Evolutionary conservation across 257 asterid species (phyloP).

Genomic region (Solanum stenotomum): DNA sequence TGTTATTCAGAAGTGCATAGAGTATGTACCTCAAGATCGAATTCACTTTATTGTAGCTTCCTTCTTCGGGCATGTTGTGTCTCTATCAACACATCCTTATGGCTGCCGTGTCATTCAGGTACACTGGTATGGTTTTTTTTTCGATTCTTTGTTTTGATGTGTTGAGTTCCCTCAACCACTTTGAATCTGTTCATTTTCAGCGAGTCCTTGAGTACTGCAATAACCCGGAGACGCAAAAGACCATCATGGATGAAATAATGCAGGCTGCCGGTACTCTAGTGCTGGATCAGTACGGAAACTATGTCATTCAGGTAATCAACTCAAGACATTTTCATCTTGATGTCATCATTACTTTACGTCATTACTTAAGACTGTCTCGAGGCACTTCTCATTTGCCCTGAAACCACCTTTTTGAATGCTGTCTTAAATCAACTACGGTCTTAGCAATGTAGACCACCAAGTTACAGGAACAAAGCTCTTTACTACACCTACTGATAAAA

Average conservation of each 20-base stretch:
- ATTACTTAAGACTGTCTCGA: not conserved
- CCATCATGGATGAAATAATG: constrained; percentile 73
- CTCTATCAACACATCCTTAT: constrained; percentile 78
- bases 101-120: constrained; percentile 98
- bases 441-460: not conserved
- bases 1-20: constrained; percentile 86
- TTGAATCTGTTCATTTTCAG: constrained; percentile 19
- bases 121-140: not conserved
- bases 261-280: constrained; percentile 58
- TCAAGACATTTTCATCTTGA: not conserved
- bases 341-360: not conserved
- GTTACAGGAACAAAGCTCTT: not conserved
- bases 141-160: not conserved
- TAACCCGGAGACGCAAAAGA: constrained; percentile 48
- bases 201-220: constrained; percentile 74
- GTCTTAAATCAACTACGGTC: not conserved
- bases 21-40: constrained; percentile 59
- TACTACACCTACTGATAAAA: not conserved
- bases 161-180: not conserved
- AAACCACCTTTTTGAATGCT: not conserved
- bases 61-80: constrained; percentile 63
- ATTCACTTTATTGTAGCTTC: constrained; percentile 61
- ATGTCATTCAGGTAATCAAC: constrained; percentile 75
- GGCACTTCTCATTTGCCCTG: not conserved
- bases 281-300: constrained; percentile 82